These are phyloP conservation scores for Volvariella volvacea DNA, from an alignment of 1,284 basidiomycete genomes.

Conservation along the genomic window DNA sequence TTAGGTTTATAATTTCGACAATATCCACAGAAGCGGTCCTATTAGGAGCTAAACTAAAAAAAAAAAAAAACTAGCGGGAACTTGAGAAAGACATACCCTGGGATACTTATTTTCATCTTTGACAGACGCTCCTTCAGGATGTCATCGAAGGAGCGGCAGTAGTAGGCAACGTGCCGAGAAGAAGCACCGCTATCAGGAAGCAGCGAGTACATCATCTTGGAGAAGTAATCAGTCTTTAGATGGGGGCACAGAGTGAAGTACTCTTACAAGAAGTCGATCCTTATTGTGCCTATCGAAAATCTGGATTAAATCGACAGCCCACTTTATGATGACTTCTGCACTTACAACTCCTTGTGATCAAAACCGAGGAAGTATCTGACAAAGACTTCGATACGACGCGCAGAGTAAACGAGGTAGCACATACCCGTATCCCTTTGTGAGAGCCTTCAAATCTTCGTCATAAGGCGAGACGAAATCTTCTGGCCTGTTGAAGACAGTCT, in stretches of 20 bases:
- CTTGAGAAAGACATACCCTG: too few relatives aligned
- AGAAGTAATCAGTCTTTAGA: background rate
- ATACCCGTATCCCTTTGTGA: slow-evolving; percentile 26
- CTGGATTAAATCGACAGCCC: background rate
- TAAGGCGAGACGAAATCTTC: slow-evolving; percentile 20
- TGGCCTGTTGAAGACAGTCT: slow-evolving; percentile 25
- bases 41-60: too few relatives aligned
- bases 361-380: slow-evolving; percentile 18
- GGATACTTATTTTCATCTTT: background rate
- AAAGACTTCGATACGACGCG: background rate
- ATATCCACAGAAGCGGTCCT: slow-evolving; percentile 13
- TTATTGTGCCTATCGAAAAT: slow-evolving; percentile 12
- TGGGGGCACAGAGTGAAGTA: background rate
- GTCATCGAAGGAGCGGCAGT: background rate
- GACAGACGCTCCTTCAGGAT: background rate
- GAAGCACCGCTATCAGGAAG: slow-evolving; percentile 16
- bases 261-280: slow-evolving; percentile 16
- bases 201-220: slow-evolving; percentile 16
- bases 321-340: background rate
- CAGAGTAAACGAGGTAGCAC: slow-evolving; percentile 2
- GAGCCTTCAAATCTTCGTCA: slow-evolving; percentile 11
- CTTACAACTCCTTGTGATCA: slow-evolving; percentile 23
- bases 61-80: too few relatives aligned
- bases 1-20: slow-evolving; percentile 18
- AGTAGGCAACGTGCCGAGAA: slow-evolving; percentile 10